Evolutionary conservation across 495 filamentous ascomycete genomes (phyloP), one percentile per base, ranked within the genome.

Genomic region (Neurospora africana): DNA sequence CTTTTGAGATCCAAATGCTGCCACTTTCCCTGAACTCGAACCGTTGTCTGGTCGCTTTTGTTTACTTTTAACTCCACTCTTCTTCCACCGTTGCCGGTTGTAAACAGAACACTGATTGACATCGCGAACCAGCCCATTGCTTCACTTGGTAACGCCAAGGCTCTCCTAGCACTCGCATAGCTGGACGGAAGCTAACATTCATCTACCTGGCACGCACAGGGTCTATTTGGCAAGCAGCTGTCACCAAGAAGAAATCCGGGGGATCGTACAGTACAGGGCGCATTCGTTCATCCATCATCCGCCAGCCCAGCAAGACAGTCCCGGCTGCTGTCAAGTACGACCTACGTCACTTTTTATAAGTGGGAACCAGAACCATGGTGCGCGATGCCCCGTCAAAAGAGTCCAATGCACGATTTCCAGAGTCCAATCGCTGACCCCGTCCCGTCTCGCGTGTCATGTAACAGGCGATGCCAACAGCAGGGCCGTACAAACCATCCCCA

Each of bases 401-500:
- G 23, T 72, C 19, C 36, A 27, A 70, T 53, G 23, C 38, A 30
- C 23, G 35, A 44, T 30, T 58, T n/a, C n/a, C 19, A 33, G 4
- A 38, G 41, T 17, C 41, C 68, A 70, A 70, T 70, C 27, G 30
- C 70, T 72, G 41, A 72, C 53, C 41, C 53, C 53, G 53, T 33
- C 27, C 53, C 53, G 53, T 65, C 53, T 65, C 27, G 53, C 53
- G 53, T 65, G 53, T 65, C 27, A 19, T 11, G n/a, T 33, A 33
- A 61, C 40, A 88, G 86, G 78, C 87, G 47, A 84, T 83, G 75
- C 77, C 85, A 71, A 74, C 83, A 44, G 79, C 86, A 67, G 53
- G 53, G 53, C 53, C 27, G 27, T 92, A 91, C 83, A 92, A 92
- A 77, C 90, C 91, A n/a, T 80, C 78, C 35, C 78, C 78, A 35